Evolutionary conservation across 169 alveolate genomes (phyloP).

Genomic region (Theileria annulata): DNA sequence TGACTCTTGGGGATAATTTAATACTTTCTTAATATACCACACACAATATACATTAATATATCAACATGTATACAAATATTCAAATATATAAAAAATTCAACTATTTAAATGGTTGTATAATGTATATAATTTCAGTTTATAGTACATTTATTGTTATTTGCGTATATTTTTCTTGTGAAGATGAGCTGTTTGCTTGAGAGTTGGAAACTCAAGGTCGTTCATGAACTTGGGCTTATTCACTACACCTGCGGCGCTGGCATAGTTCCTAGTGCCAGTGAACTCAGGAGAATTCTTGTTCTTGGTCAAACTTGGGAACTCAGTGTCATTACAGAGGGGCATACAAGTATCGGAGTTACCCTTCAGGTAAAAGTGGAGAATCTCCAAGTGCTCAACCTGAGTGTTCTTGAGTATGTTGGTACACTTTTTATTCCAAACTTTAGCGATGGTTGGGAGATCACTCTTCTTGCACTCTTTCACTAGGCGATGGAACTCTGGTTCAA

Average conservation of each 20-base stretch:
- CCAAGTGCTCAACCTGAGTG: conserved; percentile 61
- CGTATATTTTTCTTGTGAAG: not conserved
- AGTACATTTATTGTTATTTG: not conserved
- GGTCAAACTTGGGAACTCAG: conserved; percentile 53
- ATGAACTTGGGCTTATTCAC: conserved; percentile 9
- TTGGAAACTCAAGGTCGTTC: conserved; percentile 61
- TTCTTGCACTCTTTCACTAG: conserved; percentile 46
- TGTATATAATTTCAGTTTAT: not conserved
- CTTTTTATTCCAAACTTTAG: conserved; percentile 49
- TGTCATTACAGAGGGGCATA: conserved; percentile 51
- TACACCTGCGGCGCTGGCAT: conserved; percentile 53
- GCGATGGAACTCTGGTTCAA: conserved; percentile 66
- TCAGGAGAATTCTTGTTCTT: conserved; percentile 18
- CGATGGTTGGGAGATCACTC: conserved; percentile 24
- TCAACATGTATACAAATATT: not conserved
- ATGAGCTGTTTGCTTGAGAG: conserved; percentile 24
- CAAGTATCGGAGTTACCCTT: conserved; percentile 35
- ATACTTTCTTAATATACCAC: not conserved
- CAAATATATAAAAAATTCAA: not conserved
- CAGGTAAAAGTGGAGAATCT: conserved; percentile 55
- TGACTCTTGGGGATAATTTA: conserved; percentile 60
- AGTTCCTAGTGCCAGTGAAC: conserved; percentile 23
- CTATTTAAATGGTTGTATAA: not conserved
- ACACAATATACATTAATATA: not conserved
- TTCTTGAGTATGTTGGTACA: conserved; percentile 41